These are phyloP conservation scores for Candida cerambycidarum DNA, from an alignment of 805 yeast genomes.

Conservation along the genomic window DNA sequence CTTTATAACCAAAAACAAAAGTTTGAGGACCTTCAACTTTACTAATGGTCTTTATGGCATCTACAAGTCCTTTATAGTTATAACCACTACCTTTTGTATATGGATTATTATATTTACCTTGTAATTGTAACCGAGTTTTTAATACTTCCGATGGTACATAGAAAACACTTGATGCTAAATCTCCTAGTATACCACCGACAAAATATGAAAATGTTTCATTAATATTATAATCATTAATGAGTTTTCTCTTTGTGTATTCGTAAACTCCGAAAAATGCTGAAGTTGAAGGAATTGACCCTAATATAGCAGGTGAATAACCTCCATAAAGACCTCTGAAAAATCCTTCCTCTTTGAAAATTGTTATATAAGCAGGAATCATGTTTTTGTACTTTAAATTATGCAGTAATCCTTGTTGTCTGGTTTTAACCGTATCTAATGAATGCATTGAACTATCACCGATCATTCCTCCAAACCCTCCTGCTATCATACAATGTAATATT, in stretches of 20 bases:
- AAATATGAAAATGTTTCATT: conserved; percentile 82
- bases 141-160: conserved; percentile 96
- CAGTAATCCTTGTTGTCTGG: conserved; percentile 95
- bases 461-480: conserved; percentile 95
- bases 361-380: conserved; percentile 72
- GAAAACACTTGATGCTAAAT: conserved; percentile 79
- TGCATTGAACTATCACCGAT: conserved; percentile 94
- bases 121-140: conserved; percentile 89
- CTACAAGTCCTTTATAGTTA: conserved; percentile 71
- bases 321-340: conserved; percentile 80
- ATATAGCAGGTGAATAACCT: conserved; percentile 88
- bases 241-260: conserved; percentile 70
- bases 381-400: conserved; percentile 62
- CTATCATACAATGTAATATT: conserved; percentile 63
- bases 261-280: conserved; percentile 92
- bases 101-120: conserved; percentile 82
- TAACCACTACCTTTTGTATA: conserved; percentile 73
- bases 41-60: conserved; percentile 68
- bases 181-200: conserved; percentile 90
- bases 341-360: conserved; percentile 85
- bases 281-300: conserved; percentile 93
- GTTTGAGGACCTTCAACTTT: conserved; percentile 72
- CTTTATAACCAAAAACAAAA: conserved; percentile 88
- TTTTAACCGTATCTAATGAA: conserved; percentile 93
- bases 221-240: conserved; percentile 60